Evolutionary conservation across 495 filamentous ascomycete genomes (phyloP).

Genomic region (Trichodelitschia bisporula): DNA sequence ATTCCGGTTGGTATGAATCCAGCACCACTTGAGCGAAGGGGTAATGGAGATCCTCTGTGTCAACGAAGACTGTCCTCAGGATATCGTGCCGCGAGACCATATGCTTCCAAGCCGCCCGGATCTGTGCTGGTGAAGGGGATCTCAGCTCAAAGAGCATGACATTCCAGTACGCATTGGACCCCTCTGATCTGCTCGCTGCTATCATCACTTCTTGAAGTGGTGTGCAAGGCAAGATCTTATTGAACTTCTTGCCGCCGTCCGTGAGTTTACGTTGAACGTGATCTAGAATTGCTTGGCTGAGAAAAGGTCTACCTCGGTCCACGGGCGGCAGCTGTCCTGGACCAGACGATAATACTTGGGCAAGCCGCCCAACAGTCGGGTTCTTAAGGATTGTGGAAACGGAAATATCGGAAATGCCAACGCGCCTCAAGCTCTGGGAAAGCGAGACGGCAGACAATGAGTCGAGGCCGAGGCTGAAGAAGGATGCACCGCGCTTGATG

Average conservation of each 20-base stretch:
- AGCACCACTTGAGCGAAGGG: constrained; percentile 37
- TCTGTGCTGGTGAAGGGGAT: no score
- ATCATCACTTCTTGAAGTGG: constrained; percentile 68
- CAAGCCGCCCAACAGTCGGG: constrained; percentile 30
- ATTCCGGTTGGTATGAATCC: constrained; percentile 9
- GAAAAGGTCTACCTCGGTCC: neutral
- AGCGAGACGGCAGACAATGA: constrained; percentile 58
- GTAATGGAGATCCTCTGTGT: constrained; percentile 22
- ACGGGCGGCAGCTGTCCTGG: neutral
- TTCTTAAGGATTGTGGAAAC: constrained; percentile 40
- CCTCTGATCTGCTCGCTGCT: constrained; percentile 19
- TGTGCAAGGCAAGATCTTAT: constrained; percentile 47
- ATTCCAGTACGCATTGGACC: constrained; percentile 25
- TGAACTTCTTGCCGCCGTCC: constrained; percentile 7
- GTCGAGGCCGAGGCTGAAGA: constrained; percentile 47
- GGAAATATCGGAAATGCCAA: constrained; percentile 20
- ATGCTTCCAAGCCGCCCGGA: no score
- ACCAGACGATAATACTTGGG: constrained; percentile 12
- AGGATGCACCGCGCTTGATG: constrained; percentile 25
- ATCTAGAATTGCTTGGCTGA: neutral
- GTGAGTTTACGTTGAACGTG: neutral
- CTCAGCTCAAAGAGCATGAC: constrained; percentile 25
- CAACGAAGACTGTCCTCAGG: constrained; percentile 33
- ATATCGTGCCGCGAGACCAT: constrained; percentile 34
- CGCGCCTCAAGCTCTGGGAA: constrained; percentile 23